These are phyloP conservation scores for Ilex aquifolium DNA, from an alignment of 257 asterid genomes.

Conservation along the genomic window DNA sequence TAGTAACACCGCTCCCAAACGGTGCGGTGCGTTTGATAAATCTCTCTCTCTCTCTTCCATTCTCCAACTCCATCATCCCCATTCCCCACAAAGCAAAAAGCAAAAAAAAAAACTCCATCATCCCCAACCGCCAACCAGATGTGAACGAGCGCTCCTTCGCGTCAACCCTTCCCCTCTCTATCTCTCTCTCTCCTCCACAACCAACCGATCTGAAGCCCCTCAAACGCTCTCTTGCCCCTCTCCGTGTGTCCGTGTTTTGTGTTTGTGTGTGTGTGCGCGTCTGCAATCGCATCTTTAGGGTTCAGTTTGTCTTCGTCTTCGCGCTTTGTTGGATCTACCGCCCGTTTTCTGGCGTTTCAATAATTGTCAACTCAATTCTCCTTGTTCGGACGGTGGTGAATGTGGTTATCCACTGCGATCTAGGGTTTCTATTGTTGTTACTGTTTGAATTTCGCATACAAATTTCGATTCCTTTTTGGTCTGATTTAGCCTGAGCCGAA, in stretches of 20 bases:
- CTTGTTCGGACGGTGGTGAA: background rate
- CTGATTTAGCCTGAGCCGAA: background rate
- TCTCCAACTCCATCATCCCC: no score
- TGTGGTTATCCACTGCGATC: background rate
- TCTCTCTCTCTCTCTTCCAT: no score
- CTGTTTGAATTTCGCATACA: background rate
- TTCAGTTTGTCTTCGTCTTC: background rate
- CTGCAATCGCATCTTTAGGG: background rate
- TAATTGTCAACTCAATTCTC: background rate
- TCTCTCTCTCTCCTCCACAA: no score
- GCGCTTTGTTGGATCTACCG: background rate
- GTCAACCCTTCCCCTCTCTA: background rate
- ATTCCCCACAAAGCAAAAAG: no score
- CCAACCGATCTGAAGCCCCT: background rate
- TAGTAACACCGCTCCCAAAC: no score
- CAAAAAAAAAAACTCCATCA: no score
- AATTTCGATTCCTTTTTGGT: background rate
- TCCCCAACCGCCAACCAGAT: background rate
- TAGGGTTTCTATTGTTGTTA: background rate
- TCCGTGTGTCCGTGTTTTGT: no score
- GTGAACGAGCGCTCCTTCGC: background rate
- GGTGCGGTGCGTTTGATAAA: no score
- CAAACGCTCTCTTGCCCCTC: background rate
- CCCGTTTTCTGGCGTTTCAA: background rate
- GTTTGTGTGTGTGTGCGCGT: background rate